Percentiles rank a stretch among this genome's conserved stretches.
These are phyloP conservation scores for Murraya paniculata DNA, from an alignment of 345 rosid species.

Conservation along the genomic window DNA sequence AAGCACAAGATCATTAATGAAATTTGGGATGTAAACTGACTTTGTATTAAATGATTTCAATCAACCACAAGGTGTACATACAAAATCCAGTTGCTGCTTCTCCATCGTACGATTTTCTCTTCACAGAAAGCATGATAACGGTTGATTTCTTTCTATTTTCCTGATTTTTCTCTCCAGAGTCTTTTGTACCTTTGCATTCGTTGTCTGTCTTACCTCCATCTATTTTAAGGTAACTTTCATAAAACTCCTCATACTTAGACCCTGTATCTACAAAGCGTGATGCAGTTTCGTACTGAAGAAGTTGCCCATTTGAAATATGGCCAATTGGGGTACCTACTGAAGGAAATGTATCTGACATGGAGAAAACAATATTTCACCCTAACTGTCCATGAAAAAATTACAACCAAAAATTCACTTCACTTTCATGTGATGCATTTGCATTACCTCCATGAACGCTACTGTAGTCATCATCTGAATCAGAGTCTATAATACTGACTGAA, in stretches of 20 bases:
- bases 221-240: constrained; percentile 55
- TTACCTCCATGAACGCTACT: constrained; percentile 52
- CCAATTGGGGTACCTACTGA: constrained; percentile 27
- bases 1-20: neutral
- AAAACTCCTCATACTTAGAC: constrained; percentile 50
- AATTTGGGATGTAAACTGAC: neutral
- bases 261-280: constrained; percentile 43
- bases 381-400: neutral
- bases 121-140: constrained; percentile 56
- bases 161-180: constrained; percentile 37
- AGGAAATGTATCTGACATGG: constrained; percentile 41
- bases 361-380: neutral
- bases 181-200: constrained; percentile 27
- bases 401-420: neutral
- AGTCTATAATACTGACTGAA: constrained; percentile 66
- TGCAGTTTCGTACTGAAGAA: constrained; percentile 51
- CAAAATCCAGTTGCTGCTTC: constrained; percentile 47
- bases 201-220: constrained; percentile 43
- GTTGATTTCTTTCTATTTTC: constrained; percentile 48
- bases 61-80: constrained; percentile 22
- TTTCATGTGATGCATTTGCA: neutral
- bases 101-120: constrained; percentile 62
- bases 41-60: neutral
- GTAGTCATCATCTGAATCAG: constrained; percentile 80
- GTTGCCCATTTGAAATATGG: constrained; percentile 38